Evolutionary conservation across 2,329 filamentous ascomycete species (phyloP), one percentile per base, ranked within the genome.

Genomic region (Nemania bipapillata): DNA sequence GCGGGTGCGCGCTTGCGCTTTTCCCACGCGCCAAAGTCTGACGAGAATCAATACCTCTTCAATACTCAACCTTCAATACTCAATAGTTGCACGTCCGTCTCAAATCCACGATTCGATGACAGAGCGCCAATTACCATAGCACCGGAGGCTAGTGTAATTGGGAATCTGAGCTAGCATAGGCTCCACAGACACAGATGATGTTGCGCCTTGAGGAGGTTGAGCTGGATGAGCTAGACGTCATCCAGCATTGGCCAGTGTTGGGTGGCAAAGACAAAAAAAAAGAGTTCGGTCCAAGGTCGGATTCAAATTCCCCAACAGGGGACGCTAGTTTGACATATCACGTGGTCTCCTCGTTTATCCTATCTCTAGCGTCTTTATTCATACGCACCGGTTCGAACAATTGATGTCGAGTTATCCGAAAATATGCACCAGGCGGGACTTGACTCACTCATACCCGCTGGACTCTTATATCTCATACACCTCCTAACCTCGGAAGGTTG

Each of bases 391-490:
- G 22, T 45, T 59, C 60, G 62, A 57, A 62, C 42, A 30, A 62
- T 73, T 72, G 60, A 69, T 72, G 73, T 74, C 73, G 28, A 7
- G 11, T 53, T 57, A 53, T 60, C 69, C 67, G 65, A 59, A 65
- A 60, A 40, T 72, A 70, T 70, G 60, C 65, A 63, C 42, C 22
- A 53, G 37, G 42, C 56, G 37, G 32, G 37, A 45, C 40, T 45
- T 45, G 40, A n/a, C 40, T 45, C 40, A 45, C 6, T 5, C 17
- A 45, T n/a, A n/a, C n/a, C n/a, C n/a, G n/a, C n/a, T n/a, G n/a
- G n/a, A n/a, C n/a, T n/a, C n/a, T n/a, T n/a, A n/a, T n/a, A n/a
- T n/a, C n/a, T n/a, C n/a, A n/a, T n/a, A n/a, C n/a, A n/a, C n/a
- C n/a, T n/a, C n/a, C n/a, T n/a, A n/a, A n/a, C n/a, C n/a, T n/a